Evolutionary conservation across 805 yeast genomes (phyloP).

Genomic region (Zygosaccharomyces bailii): DNA sequence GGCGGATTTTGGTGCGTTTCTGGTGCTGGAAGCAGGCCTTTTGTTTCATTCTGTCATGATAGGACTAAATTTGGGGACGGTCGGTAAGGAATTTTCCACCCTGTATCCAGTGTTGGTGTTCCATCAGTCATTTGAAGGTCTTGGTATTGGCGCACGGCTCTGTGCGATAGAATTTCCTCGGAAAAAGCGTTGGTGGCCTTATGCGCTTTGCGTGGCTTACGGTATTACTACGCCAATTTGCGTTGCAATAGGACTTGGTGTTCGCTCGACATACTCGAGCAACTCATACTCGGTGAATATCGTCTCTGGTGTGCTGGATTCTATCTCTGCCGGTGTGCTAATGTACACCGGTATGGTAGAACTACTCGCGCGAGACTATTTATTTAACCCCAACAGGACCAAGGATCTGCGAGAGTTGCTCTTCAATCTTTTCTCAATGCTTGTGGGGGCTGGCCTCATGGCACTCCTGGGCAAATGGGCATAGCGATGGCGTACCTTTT

Average conservation of each 20-base stretch:
- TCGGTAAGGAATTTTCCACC: conserved; percentile 60
- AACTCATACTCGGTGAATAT: conserved; percentile 51
- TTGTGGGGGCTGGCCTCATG: conserved; percentile 64
- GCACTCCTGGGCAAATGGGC: conserved; percentile 77
- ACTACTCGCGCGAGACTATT: conserved; percentile 68
- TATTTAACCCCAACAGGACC: conserved; percentile 41
- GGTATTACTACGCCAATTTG: conserved; percentile 65
- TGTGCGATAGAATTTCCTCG: conserved; percentile 55
- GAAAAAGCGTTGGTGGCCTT: conserved; percentile 38
- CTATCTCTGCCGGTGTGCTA: conserved; percentile 67
- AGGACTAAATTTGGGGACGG: conserved; percentile 63
- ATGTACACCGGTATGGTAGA: conserved; percentile 71
- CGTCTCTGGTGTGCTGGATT: conserved; percentile 60
- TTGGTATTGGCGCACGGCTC: conserved; percentile 70
- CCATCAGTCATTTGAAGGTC: conserved; percentile 76
- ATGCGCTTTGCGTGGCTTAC: conserved; percentile 47
- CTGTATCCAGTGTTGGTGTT: conserved; percentile 61
- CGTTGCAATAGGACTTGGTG: conserved; percentile 72
- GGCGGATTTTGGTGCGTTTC: conserved; percentile 38
- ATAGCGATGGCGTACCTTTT: conserved; percentile 27
- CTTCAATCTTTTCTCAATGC: conserved; percentile 42
- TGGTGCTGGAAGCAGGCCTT: conserved; percentile 67
- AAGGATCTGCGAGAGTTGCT: conserved; percentile 42
- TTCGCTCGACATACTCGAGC: conserved; percentile 53
- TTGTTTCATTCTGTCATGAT: conserved; percentile 71